Percentiles rank a stretch among this genome's conserved stretches.
Evolutionary conservation across 2,329 filamentous ascomycete species (phyloP).

Genomic region (Dactylellina sp.): DNA sequence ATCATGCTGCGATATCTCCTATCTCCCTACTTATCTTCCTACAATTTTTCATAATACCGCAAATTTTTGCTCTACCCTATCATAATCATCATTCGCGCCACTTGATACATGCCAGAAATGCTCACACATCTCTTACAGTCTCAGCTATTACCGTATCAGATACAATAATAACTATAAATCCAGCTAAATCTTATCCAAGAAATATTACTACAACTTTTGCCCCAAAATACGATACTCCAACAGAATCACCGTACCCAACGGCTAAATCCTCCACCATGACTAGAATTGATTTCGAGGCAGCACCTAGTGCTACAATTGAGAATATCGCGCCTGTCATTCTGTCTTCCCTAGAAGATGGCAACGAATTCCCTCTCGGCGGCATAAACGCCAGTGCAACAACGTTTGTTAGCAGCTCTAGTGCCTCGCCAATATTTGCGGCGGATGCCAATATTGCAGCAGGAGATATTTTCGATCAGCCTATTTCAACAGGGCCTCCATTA

Average conservation of each 20-base stretch:
- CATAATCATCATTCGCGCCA: conserved; percentile 13
- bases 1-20: neutral
- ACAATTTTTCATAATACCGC: conserved; percentile 26
- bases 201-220: conserved; percentile 11
- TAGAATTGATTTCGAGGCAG: conserved; percentile 11
- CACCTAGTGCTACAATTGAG: conserved; percentile 25
- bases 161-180: neutral
- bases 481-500: conserved; percentile 69
- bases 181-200: neutral
- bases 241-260: conserved; percentile 3
- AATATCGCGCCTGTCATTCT: conserved; percentile 40
- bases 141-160: conserved; percentile 9
- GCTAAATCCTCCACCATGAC: conserved; percentile 25
- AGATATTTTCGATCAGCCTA: conserved; percentile 63
- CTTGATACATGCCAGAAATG: conserved; percentile 20
- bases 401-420: neutral
- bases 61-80: conserved; percentile 16
- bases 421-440: neutral
- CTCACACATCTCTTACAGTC: conserved; percentile 21
- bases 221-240: conserved; percentile 5
- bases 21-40: conserved; percentile 14
- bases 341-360: conserved; percentile 37
- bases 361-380: conserved; percentile 37
- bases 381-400: neutral
- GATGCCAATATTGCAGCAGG: neutral